Conservation (phyloP, 257 asterid genomes). For the Striga asiatica region DNA sequence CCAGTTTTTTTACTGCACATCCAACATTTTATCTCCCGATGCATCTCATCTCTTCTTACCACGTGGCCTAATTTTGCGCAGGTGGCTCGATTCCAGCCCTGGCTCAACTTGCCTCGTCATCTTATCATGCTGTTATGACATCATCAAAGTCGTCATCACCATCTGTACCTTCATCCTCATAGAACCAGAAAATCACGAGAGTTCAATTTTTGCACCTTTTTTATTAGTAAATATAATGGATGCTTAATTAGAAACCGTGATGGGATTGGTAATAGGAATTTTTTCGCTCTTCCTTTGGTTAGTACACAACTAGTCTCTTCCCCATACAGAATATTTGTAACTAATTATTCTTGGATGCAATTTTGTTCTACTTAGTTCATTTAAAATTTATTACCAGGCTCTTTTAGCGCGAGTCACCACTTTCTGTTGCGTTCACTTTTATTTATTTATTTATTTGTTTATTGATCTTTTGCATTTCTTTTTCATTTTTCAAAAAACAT, state of each 20-base stretch:
- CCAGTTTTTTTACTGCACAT: slow-evolving; percentile 5
- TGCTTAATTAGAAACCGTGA: too few relatives aligned
- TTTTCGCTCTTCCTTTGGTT: background rate
- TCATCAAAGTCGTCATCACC: slow-evolving; percentile 47
- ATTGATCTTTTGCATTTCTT: background rate
- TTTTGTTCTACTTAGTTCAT: too few relatives aligned
- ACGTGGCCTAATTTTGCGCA: slow-evolving; percentile 23
- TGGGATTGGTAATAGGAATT: background rate
- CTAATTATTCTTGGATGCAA: background rate
- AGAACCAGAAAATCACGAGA: slow-evolving; percentile 23
- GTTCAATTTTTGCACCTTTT: slow-evolving; percentile 18
- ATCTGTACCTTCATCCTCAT: slow-evolving; percentile 40
- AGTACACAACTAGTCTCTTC: background rate
- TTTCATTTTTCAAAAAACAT: slow-evolving; percentile 6
- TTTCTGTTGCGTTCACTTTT: too few relatives aligned
- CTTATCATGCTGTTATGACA: slow-evolving; percentile 56
- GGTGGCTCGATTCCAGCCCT: slow-evolving; percentile 94
- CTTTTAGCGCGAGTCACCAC: background rate
- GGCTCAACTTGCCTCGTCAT: slow-evolving; percentile 81
- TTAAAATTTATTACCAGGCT: background rate
- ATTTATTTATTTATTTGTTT: too few relatives aligned
- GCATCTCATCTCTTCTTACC: slow-evolving; percentile 2
- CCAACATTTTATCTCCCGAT: background rate
- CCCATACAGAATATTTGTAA: slow-evolving; percentile 11
- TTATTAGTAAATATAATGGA: too few relatives aligned